Percentiles rank a stretch among this genome's conserved stretches.
Evolutionary conservation across 352 stramenopile species (phyloP).

Genomic region (Globisporangium paddicum): DNA sequence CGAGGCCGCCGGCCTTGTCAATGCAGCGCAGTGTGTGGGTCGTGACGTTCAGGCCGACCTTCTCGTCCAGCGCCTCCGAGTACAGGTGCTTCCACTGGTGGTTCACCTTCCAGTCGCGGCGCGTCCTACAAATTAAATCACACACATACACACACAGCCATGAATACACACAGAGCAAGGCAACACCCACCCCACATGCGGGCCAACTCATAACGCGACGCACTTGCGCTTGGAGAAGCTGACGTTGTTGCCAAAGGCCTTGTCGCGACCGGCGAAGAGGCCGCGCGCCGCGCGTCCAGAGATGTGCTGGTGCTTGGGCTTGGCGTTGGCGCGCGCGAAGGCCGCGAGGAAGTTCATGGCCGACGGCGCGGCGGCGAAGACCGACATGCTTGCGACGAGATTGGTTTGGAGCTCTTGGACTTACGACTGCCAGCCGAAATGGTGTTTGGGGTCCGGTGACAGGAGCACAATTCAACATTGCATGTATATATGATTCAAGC

Average conservation of each 20-base stretch:
- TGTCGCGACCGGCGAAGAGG: conserved; percentile 93
- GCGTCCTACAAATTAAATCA: conserved; percentile 37
- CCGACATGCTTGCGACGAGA: conserved; percentile 20
- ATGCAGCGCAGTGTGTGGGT: conserved; percentile 90
- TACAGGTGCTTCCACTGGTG: conserved; percentile 87
- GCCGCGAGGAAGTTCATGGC: conserved; percentile 52
- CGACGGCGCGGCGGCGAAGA: conserved; percentile 25
- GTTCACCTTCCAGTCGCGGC: conserved; percentile 93
- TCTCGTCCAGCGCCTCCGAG: conserved; percentile 91
- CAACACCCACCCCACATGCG: no score
- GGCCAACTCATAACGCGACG: conserved; percentile 8
- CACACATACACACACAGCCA: conserved; percentile 1
- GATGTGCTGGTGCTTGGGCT: conserved; percentile 55
- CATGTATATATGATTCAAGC: no score
- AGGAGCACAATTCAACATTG: no score
- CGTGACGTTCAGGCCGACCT: conserved; percentile 92
- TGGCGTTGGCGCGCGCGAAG: conserved; percentile 45
- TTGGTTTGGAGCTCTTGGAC: background rate
- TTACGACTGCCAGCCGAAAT: background rate
- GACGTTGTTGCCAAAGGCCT: conserved; percentile 93
- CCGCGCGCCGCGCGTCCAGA: conserved; percentile 76
- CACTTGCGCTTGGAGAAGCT: conserved; percentile 91
- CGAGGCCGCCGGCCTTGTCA: conserved; percentile 91
- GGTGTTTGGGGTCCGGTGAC: no score
- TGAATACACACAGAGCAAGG: background rate